Evolutionary conservation across 1,284 basidiomycete genomes (phyloP).

Genomic region (Austroboletus novae-zelandiae): DNA sequence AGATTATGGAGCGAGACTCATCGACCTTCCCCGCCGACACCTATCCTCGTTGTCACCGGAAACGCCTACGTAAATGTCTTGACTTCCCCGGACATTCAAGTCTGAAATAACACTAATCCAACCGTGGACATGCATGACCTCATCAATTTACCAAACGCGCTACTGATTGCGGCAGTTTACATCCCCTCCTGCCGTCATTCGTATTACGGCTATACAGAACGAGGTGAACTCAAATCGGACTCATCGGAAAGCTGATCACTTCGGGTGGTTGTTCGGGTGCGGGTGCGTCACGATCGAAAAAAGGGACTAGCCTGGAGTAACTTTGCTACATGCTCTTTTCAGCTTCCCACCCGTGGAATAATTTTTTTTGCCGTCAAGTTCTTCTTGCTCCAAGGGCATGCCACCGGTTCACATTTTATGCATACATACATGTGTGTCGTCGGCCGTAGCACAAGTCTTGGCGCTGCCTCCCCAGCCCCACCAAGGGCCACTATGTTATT

Average conservation of each 20-base stretch:
- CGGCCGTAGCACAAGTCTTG: background rate
- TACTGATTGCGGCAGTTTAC: no score
- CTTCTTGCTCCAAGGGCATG: background rate
- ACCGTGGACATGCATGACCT: background rate
- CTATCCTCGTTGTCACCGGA: background rate
- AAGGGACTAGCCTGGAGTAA: background rate
- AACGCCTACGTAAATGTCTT: slow-evolving; percentile 12
- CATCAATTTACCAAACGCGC: background rate
- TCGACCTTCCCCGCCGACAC: no score
- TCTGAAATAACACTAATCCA: background rate
- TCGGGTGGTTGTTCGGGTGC: no score
- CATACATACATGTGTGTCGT: background rate
- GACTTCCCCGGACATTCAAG: slow-evolving; percentile 8
- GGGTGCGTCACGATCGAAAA: background rate
- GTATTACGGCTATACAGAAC: no score
- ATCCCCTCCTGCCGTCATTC: no score
- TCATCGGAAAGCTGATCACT: no score
- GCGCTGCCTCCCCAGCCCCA: background rate
- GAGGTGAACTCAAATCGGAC: no score
- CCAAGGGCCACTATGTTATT: background rate
- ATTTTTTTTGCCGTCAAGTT: no score
- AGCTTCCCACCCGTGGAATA: background rate
- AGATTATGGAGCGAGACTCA: no score
- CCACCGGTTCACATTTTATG: background rate
- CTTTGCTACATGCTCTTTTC: background rate